Base-by-base conservation (phyloP, 257 asterid species). In the Nicotiana obtusifolia region DNA sequence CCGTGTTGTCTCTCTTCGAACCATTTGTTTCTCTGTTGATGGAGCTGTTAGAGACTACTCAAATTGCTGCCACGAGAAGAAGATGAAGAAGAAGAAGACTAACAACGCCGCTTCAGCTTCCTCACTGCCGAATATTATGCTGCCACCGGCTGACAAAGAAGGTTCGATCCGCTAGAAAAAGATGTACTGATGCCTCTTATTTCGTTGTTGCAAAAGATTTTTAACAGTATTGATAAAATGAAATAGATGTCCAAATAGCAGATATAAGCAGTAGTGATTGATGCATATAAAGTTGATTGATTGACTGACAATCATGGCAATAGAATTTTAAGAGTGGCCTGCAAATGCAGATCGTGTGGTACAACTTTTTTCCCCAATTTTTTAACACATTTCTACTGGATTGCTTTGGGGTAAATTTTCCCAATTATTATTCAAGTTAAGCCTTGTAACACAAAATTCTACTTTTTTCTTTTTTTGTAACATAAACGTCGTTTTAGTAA, bases 1-100 rank as follows among this genome's bases (percentile, higher is more conserved):
- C 83, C 90, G 91, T 82, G 84, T 87, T 84, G 90, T 94, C 82
- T 93, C 97, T 69, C 82, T 93, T 69, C 83, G 83, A 83, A 88
- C 85, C 66, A 75, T 75, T 75, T 49, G 79, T 26, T 75, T 75
- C 83, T 73, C 33, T 35, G 64, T 22, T 22, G 64, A 44, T 47
- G 31, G 30, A 44, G 52, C 2, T 53, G 49, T 8, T 41, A 41
- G 49, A 41, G 20, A 7, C 5, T 37, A 28, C 44, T 24, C 62
- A 4, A 13, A 14, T 49, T 41, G 15, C 41, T 7, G 44, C 62
- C 61, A 49, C 62, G 41, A 6, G 16, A 75, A 49, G 37, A 73
- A 41, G 47, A 41, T 22, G 11, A 41, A 41, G 47, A 41, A 75
- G 79, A 20, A 3, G 10, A 75, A 49, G 37, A 73, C 61, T 24